Base-by-base conservation (phyloP, 208 protist species). In the Acanthamoeba polyphaga region DNA sequence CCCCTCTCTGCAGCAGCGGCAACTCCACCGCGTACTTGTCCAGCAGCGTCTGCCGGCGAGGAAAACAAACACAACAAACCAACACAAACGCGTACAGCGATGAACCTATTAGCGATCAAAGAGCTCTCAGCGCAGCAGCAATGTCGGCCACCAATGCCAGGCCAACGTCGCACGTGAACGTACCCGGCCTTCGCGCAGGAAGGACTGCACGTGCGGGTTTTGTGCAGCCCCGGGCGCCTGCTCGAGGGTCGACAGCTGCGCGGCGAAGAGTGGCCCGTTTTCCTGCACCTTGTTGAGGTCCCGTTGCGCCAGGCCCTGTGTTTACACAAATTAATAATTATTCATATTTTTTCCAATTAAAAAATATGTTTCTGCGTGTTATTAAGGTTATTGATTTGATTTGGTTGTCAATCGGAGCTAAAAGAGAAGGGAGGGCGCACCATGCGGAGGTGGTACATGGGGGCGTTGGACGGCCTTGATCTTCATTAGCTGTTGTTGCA, bases 361-460 rank as follows among this genome's bases (percentile, higher is more conserved):
- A 22, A 62, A 62, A 62, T 12, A 55, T n/a, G n/a, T n/a, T n/a
- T n/a, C n/a, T n/a, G n/a, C n/a, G n/a, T n/a, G n/a, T n/a, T n/a
- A n/a, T n/a, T n/a, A n/a, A n/a, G n/a, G n/a, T n/a, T n/a, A n/a
- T n/a, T n/a, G 38, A 38, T 38, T 38, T 38, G 38, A 55, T 55
- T 55, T 55, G 9, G 51, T 55, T 55, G n/a, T 55, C 51, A 1
- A 5, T 55, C 9, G 51, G 9, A 17, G 17, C 9, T 13, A 34
- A 34, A 13, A 8, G n/a, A 22, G 60, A 17, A 17, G 60, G 60
- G 60, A 17, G 60, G 60, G 24, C 51, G 60, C 68, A 80, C 72
- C 72, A 80, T 80, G 34, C 72, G 72, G 72, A 80, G 72, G 10
- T 46, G 7, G 38, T 80, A 80, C 72, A 80, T 46, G 38, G 29